Evolutionary conservation across 176 grass and related monocot genomes (phyloP), one percentile per base, ranked within the genome.

Genomic region (Sorghum bicolor): DNA sequence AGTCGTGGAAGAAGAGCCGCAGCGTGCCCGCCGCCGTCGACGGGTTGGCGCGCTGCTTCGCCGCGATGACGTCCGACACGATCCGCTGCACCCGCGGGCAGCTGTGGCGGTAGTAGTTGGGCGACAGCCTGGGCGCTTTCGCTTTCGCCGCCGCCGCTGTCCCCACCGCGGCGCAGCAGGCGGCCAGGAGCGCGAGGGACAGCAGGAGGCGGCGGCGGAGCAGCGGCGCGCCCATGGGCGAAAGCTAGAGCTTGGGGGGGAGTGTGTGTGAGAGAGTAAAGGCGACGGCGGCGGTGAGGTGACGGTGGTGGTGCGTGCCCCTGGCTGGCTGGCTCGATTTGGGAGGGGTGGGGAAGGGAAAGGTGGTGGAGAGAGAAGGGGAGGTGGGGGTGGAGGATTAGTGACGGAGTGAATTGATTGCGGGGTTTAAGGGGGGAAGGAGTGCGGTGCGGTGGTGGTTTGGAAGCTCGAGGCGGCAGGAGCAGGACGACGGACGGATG

Each of bases 1-100:
- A 94, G 86, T 97, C 95, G 86, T 97, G 95, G 92, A 97, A 97
- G 92, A 97, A 97, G 90, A 97, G 92, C 0, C 92, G 92, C 36
- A 97, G 92, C 61, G 92, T 84, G 58, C 92, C 92, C 2, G 92
- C 95, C 3, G 90, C 95, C 8, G 95, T 94, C 17, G 92, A 93
- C 2, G 92, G 92, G 82, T 89, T 94, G 3, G 87, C 83, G 52
- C 88, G 88, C 92, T 97, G 95, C 79, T 97, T 97, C 64, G 86
- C 66, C 15, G 90, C 40, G 58, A 94, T 66, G 32, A 75, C 87
- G 58, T 94, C 88, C 2, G 84, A 74, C 5, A 97, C 88, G 86
- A 97, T 97, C 80, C 66, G 77, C 70, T 94, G 88, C 13, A 34
- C 88, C 37, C 69, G 80, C 31, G 95, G 95, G 88, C 95, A 97